Conservation (phyloP, 2,329 filamentous ascomycete genomes). For the Lecanosticta acicola region DNA sequence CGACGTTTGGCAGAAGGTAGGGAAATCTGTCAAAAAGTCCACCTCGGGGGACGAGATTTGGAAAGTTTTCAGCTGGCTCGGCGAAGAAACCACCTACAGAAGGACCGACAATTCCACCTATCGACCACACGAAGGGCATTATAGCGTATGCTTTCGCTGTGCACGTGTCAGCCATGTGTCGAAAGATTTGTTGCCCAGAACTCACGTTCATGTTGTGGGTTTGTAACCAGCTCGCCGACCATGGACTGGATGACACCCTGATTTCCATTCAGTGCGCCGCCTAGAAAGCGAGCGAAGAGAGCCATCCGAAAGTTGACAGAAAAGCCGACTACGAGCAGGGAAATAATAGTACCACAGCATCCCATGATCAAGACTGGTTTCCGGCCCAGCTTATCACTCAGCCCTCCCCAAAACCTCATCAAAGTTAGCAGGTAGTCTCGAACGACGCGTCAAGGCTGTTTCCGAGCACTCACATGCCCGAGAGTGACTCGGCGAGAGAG, state of each 20-base stretch:
- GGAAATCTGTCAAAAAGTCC: constrained; percentile 73
- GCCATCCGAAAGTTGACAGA: constrained; percentile 80
- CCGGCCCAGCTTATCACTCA: constrained; percentile 76
- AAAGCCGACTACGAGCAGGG: constrained; percentile 76
- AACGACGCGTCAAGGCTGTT: no score
- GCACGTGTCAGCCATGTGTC: constrained; percentile 5
- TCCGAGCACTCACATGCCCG: constrained; percentile 60
- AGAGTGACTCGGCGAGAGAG: constrained; percentile 72
- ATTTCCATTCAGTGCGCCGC: constrained; percentile 83
- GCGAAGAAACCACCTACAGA: constrained; percentile 84
- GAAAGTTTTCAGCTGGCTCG: constrained; percentile 69
- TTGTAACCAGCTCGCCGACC: constrained; percentile 80
- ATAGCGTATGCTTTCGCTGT: constrained; percentile 77
- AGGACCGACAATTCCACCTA: constrained; percentile 83
- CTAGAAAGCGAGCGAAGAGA: constrained; percentile 66
- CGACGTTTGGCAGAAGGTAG: constrained; percentile 81
- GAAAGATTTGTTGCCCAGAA: constrained; percentile 22
- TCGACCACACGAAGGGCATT: constrained; percentile 91
- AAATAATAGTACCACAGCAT: constrained; percentile 74
- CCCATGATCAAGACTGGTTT: constrained; percentile 81
- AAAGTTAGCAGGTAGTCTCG: not conserved
- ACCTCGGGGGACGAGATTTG: constrained; percentile 59
- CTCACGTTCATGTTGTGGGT: constrained; percentile 79
- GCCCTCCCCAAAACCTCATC: constrained; percentile 64
- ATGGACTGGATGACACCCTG: constrained; percentile 74